Evolutionary conservation across 2,329 filamentous ascomycete species (phyloP), one percentile per base, ranked within the genome.

Genomic region (Metarhizium album): DNA sequence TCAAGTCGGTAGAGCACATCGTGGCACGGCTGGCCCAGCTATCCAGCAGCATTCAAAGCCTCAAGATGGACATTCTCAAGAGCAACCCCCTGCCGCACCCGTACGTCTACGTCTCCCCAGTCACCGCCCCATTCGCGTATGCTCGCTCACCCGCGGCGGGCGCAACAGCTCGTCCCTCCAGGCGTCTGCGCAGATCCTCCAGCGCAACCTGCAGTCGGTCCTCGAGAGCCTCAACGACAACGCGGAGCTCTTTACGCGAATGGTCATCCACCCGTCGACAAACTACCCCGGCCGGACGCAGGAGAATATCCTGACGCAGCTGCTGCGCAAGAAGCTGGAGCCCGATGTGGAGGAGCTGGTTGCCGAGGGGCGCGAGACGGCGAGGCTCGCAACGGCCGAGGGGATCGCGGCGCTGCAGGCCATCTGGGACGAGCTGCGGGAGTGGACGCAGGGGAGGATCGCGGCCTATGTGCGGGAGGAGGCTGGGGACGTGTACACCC

Each of bases 251-350:
- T 81, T 94, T 54, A 76, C 75, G 51, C 80, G 81, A 50, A 75
- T 88, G 48, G 84, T 86, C 55, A 79, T 87, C 22, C 88, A 87
- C 62, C 89, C 89, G 0, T 81, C 83, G 13, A 86, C 87, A 2
- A 82, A 83, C 64, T 93, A 80, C 67, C 89, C 81, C 4, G 84
- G 80, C 37, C 83, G 78, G 58, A 83, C 77, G 4, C 82, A 87
- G 53, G 80, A 86, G 64, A 69, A 66, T 46, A 74, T 87, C 3
- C 74, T 91, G 1, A 74, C 79, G 24, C 79, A 84, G 59, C 73
- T 95, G 2, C 72, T 94, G 31, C 83, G 88, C 38, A 94, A 93
- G 68, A 93, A 93, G 64, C 76, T 90, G 46, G 88, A 93, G 57
- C 87, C 87, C 0, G 75, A 80, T 23, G 82, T 90, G 18, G 86